Evolutionary conservation across 2,329 filamentous ascomycete genomes (phyloP).

Genomic region (Diaporthe citri): DNA sequence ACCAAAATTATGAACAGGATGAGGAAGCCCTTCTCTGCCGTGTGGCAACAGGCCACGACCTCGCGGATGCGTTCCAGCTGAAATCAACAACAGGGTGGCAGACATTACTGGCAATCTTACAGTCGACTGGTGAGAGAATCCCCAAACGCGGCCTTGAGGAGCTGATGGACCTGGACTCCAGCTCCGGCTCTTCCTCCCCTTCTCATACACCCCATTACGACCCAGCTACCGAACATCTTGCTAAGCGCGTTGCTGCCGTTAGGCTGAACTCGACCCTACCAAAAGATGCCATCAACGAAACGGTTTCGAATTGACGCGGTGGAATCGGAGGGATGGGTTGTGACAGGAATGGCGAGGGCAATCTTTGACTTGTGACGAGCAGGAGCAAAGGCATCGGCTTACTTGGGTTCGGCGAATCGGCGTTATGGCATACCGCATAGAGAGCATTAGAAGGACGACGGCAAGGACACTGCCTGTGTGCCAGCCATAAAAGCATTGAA

Average conservation of each 20-base stretch:
- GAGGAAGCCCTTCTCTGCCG: slow-evolving; percentile 89
- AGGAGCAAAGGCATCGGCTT: slow-evolving; percentile 8
- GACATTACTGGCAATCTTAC: slow-evolving; percentile 90
- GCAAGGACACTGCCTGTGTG: background rate
- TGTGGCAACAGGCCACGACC: slow-evolving; percentile 84
- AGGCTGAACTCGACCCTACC: slow-evolving; percentile 63
- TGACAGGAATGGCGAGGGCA: background rate
- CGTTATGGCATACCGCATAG: slow-evolving; percentile 11
- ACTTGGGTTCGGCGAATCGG: slow-evolving; percentile 4
- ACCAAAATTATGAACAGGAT: slow-evolving; percentile 69
- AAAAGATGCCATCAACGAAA: background rate
- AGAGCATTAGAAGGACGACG: slow-evolving; percentile 23
- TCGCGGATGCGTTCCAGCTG: slow-evolving; percentile 84
- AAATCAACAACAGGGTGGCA: slow-evolving; percentile 93
- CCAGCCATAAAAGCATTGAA: slow-evolving; percentile 1
- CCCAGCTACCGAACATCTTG: slow-evolving; percentile 65
- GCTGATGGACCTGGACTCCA: slow-evolving; percentile 42
- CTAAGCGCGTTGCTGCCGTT: slow-evolving; percentile 76
- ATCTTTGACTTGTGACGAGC: slow-evolving; percentile 7
- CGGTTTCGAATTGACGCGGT: slow-evolving; percentile 3
- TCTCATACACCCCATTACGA: slow-evolving; percentile 45
- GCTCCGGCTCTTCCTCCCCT: slow-evolving; percentile 41
- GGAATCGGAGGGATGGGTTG: background rate
- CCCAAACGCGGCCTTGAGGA: slow-evolving; percentile 74
- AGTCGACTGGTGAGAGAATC: slow-evolving; percentile 97